Base-by-base conservation (phyloP, 2,329 filamentous ascomycete species). In the Dothistroma pini region DNA sequence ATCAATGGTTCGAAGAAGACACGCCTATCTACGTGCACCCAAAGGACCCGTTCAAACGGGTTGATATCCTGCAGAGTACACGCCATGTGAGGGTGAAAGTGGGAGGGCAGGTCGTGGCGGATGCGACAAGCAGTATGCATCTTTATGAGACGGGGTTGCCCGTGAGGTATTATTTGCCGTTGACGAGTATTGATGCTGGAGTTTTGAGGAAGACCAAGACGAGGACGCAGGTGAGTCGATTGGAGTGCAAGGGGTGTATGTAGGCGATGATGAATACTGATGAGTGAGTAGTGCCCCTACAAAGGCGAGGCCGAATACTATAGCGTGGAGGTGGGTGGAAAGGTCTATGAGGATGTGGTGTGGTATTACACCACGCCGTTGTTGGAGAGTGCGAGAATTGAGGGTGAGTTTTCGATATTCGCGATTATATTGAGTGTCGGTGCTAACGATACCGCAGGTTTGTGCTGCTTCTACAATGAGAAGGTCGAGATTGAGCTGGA, bases 301-400 rank as follows among this genome's bases (percentile, higher is more conserved):
- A 89, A 89, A 69, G 87, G 87, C 0, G 79, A 82, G 57, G 86
- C 86, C 0, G 78, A 83, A 58, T 89, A 88, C 62, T 88, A 87
- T 64, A 66, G 84, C 58, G 74, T 88, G 0, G 77, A 79, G 0
- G 65, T 86, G 0, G 57, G 78, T 4, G 81, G 76, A 0, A 72
- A 78, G 22, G 69, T 74, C 58, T 73, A 77, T 34, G 75, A 79
- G 63, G 81, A 88, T 67, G 57, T 85, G 2, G 78, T 86, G 0
- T 89, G 87, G 87, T 88, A 82, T 60, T 89, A 89, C 59, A 75
- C 75, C 16, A 77, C 79, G 11, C 85, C 87, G 2, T 84, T 81
- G 0, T 67, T 77, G 0, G 87, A 89, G 72, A 83, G 82, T 58
- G 80, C 78, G 1, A 74, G 72, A 1, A 77, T 89, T 61, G 81